Percentiles rank a stretch among this genome's conserved stretches.
phyloP scores from a whole-genome alignment of 2,329 filamentous ascomycete genomes.

The Periconia digitata region DNA sequence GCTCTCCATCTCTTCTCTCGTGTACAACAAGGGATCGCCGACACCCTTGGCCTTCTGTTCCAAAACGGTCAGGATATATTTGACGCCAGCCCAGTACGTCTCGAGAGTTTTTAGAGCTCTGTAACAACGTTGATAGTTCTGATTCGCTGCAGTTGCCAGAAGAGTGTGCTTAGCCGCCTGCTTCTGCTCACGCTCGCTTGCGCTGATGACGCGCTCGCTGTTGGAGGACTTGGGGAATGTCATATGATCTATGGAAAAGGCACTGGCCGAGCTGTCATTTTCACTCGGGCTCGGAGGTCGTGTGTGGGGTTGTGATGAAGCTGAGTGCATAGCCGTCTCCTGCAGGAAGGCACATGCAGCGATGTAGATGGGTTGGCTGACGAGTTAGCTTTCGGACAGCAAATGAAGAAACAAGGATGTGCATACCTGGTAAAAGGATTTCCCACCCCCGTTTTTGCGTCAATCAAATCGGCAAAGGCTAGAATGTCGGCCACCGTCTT shows the following conservation, averaged over 20 bases:
- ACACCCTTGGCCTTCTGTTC: constrained; percentile 88
- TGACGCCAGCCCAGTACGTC: constrained; percentile 81
- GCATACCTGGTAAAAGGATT: constrained; percentile 72
- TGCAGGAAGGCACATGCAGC: constrained; percentile 86
- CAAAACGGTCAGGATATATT: constrained; percentile 82
- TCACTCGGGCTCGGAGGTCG: constrained; percentile 54
- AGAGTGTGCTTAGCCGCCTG: constrained; percentile 68
- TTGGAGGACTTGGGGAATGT: constrained; percentile 13
- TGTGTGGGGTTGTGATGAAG: constrained; percentile 64
- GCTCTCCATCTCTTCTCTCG: constrained; percentile 75
- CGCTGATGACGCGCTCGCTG: constrained; percentile 13
- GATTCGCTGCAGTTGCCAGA: constrained; percentile 76
- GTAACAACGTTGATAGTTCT: constrained; percentile 86
- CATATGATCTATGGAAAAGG: constrained; percentile 32
- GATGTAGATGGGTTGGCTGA: constrained; percentile 85
- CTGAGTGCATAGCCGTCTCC: constrained; percentile 72
- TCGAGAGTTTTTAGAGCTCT: constrained; percentile 80
- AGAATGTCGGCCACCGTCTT: constrained; percentile 91
- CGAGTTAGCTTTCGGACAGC: constrained; percentile 13
- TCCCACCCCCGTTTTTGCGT: constrained; percentile 81
- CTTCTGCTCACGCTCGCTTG: constrained; percentile 40
- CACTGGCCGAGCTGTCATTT: constrained; percentile 21
- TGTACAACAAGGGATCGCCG: constrained; percentile 70
- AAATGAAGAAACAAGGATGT: background rate
- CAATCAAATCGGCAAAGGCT: constrained; percentile 81